Evolutionary conservation across 2,329 filamentous ascomycete genomes (phyloP).

Genomic region (Clonostachys sp.): DNA sequence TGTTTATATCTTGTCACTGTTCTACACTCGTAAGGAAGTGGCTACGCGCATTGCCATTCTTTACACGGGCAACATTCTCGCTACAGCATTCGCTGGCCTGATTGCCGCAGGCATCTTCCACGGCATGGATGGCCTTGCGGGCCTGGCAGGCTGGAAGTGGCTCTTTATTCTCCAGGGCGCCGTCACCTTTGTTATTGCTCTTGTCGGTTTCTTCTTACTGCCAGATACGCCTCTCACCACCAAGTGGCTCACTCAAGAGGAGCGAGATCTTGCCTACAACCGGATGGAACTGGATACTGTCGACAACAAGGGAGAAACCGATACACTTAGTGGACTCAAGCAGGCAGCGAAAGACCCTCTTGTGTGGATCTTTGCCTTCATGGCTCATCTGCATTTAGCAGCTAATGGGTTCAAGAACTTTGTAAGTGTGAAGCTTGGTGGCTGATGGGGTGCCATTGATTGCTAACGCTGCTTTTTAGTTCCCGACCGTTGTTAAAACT

Average conservation of each 20-base stretch:
- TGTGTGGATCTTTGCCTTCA: constrained; percentile 39
- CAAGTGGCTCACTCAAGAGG: constrained; percentile 32
- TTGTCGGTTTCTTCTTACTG: constrained; percentile 10
- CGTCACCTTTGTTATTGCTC: constrained; percentile 15
- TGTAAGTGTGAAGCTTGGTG: constrained; percentile 12
- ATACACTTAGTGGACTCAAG: constrained; percentile 15
- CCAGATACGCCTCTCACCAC: constrained; percentile 31
- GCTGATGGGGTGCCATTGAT: constrained; percentile 18
- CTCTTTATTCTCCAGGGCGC: constrained; percentile 63
- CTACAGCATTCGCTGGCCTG: constrained; percentile 62
- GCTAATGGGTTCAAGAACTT: constrained; percentile 38
- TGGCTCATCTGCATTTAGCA: constrained; percentile 44
- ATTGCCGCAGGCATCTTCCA: constrained; percentile 56
- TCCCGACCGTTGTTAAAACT: constrained; percentile 9
- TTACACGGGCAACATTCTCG: constrained; percentile 58
- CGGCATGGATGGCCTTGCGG: constrained; percentile 29
- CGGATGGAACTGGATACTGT: constrained; percentile 17
- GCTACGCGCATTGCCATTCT: constrained; percentile 56
- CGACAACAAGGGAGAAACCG: constrained; percentile 12
- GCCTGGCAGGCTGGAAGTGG: constrained; percentile 58
- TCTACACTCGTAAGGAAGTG: constrained; percentile 62
- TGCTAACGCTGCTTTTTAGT: neutral
- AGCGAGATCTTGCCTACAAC: constrained; percentile 28
- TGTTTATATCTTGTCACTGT: constrained; percentile 38
- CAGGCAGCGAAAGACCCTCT: constrained; percentile 32